Base-by-base conservation (phyloP, 805 yeast species). In the Danielia oregonensis region DNA sequence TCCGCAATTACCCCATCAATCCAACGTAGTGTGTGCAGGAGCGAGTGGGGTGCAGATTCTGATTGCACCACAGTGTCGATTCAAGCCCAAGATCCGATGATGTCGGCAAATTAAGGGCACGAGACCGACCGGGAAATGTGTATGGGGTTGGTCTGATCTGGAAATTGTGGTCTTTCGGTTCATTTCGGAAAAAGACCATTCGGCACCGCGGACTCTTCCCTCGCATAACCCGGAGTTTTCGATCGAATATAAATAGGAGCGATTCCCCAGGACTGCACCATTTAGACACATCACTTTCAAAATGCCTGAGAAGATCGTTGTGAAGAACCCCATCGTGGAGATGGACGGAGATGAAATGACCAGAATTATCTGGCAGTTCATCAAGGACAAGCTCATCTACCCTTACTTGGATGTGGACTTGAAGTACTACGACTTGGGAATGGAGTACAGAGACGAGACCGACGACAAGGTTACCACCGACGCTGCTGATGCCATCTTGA, bases 281-380 rank as follows among this genome's bases (percentile, higher is more conserved):
- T n/a, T n/a, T n/a, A n/a, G n/a, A n/a, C 9, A 19, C 6, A 9
- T 19, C 22, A 7, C 9, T 9, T 19, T 6, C 22, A 19, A 19
- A 19, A 19, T 19, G 22, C 22, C 22, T 19, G 32, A 40, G 36
- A 88, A 88, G 59, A 82, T 91, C 60, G 68, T 74, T 46, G 97
- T 91, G 39, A 73, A 75, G 60, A 84, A 76, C 53, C 97, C 97
- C 46, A 77, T 91, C 50, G 97, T 91, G 44, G 97, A 91, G 61
- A 78, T 91, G 84, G 97, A 91, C 54, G 97, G 97, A 45, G 97
- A 91, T 63, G 97, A 91, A 67, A 86, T 84, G 86, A 91, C 97
- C 57, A 76, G 97, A 59, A 87, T 91, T 61, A 91, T 91, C 70
- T 91, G 97, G 97, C 74, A 86, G 49, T 63, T 80, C 52, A 91